A percentile compares a stretch with the other conserved stretches of the same genome.
Conservation (phyloP, 2,329 filamentous ascomycete genomes). For the Fusarium liriodendri region DNA sequence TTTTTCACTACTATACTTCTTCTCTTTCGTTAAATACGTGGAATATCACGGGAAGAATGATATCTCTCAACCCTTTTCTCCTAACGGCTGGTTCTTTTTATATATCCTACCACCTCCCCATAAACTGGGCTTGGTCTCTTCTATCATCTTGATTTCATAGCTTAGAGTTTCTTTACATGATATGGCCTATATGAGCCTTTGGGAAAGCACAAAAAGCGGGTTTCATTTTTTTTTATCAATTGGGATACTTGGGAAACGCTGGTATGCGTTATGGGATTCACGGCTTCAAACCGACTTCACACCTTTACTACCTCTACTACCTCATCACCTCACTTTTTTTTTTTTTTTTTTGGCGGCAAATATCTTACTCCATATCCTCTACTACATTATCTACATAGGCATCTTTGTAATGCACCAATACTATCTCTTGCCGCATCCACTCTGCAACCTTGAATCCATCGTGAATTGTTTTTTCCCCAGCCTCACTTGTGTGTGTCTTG, state of each 20-base stretch:
- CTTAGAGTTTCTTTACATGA: slow-evolving; percentile 29
- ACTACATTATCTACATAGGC: slow-evolving; percentile 7
- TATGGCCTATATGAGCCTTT: slow-evolving; percentile 13
- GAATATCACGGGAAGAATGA: slow-evolving; percentile 7
- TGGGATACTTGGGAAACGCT: background rate
- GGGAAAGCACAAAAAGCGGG: slow-evolving; percentile 38
- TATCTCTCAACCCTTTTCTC: slow-evolving; percentile 2
- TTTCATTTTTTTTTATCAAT: slow-evolving; percentile 2
- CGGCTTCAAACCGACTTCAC: slow-evolving; percentile 10
- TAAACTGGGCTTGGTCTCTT: slow-evolving; percentile 10
- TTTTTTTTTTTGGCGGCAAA: slow-evolving; percentile 16
- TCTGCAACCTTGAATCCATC: slow-evolving; percentile 16
- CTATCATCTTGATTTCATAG: slow-evolving; percentile 6
- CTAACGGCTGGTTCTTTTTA: slow-evolving; percentile 16
- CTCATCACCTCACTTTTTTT: slow-evolving; percentile 5
- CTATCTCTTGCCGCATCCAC: slow-evolving; percentile 19
- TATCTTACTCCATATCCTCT: slow-evolving; percentile 8
- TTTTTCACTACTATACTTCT: slow-evolving; percentile 19
- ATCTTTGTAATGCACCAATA: slow-evolving; percentile 23
- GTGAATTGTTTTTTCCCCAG: background rate
- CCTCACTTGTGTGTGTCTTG: slow-evolving; percentile 13
- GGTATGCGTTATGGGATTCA: slow-evolving; percentile 29
- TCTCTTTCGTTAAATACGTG: slow-evolving; percentile 23
- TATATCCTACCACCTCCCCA: slow-evolving; percentile 11
- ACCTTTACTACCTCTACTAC: slow-evolving; percentile 10